These are phyloP conservation scores for Actinomucor elegans DNA, from an alignment of 371 early-diverging fungal genomes.

Conservation along the genomic window DNA sequence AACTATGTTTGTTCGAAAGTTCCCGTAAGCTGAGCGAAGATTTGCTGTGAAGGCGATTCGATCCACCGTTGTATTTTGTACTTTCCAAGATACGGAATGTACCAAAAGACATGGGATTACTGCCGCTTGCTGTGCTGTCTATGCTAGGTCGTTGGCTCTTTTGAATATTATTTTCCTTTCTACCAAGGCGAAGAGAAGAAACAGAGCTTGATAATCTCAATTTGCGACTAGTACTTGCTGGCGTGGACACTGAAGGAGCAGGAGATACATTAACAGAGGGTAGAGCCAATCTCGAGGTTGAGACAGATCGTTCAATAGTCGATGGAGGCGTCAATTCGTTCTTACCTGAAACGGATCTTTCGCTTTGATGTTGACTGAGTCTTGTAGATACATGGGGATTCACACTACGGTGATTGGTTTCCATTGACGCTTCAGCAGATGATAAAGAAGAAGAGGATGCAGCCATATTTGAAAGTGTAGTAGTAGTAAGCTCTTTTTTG, in stretches of 20 bases:
- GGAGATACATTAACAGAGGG: slow-evolving; percentile 24
- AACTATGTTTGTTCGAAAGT: slow-evolving; percentile 15
- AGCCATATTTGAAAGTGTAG: not conserved
- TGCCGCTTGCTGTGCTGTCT: not conserved
- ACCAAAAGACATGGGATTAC: slow-evolving; percentile 18
- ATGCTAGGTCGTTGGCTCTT: slow-evolving; percentile 4
- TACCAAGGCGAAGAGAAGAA: slow-evolving; percentile 20
- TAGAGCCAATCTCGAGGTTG: slow-evolving; percentile 26
- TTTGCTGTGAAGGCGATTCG: slow-evolving; percentile 2
- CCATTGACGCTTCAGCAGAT: not conserved
- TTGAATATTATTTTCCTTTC: slow-evolving; percentile 9
- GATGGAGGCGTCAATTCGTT: not conserved
- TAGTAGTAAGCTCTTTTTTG: not conserved
- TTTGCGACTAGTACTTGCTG: slow-evolving; percentile 14
- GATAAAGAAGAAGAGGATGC: not conserved
- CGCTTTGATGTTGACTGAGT: not conserved
- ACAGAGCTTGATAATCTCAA: slow-evolving; percentile 21
- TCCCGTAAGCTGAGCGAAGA: slow-evolving; percentile 10
- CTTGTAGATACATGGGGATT: not conserved
- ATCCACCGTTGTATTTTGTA: slow-evolving; percentile 17
- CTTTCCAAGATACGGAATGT: slow-evolving; percentile 25
- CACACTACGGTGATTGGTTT: not conserved
- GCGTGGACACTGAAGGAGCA: slow-evolving; percentile 29
- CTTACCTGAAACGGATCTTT: not conserved
- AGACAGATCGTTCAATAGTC: slow-evolving; percentile 24